phyloP scores from a whole-genome alignment of 495 filamentous ascomycete genomes.

The Lasiosphaeria ovina region DNA sequence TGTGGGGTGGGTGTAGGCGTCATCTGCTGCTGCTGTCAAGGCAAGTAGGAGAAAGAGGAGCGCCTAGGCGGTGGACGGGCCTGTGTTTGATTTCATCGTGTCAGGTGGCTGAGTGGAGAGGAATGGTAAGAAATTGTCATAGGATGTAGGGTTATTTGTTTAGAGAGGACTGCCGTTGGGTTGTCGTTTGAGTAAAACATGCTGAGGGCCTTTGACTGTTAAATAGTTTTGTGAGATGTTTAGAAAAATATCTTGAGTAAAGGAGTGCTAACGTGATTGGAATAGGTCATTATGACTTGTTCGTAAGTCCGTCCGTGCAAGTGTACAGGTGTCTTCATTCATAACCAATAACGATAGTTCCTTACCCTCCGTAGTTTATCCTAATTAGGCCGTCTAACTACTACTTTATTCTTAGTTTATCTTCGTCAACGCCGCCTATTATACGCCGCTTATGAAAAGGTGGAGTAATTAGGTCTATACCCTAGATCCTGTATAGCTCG shows the following conservation, averaged over 20 bases:
- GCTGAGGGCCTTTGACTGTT: not conserved
- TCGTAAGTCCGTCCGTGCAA: not conserved
- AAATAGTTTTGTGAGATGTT: constrained; percentile 1
- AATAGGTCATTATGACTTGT: not conserved
- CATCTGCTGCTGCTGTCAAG: not conserved
- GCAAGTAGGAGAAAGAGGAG: constrained; percentile 1
- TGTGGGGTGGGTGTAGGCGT: not conserved
- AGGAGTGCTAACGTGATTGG: not conserved
- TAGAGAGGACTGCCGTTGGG: not conserved
- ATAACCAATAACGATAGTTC: not conserved
- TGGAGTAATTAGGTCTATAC: too few species aligned
- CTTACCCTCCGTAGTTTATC: too few species aligned
- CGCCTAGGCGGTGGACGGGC: not conserved
- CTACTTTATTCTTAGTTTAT: too few species aligned
- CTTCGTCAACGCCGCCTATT: too few species aligned
- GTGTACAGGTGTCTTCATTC: not conserved
- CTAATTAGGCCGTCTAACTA: too few species aligned
- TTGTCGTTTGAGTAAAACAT: not conserved
- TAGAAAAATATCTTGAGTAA: not conserved
- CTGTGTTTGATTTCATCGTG: too few species aligned
- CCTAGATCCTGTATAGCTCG: too few species aligned
- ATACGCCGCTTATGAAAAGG: too few species aligned
- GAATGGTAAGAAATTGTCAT: not conserved
- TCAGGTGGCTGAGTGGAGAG: too few species aligned
- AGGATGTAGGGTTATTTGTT: not conserved